phyloP scores from a whole-genome alignment of 352 stramenopile genomes.

The Lagenidium giganteum region DNA sequence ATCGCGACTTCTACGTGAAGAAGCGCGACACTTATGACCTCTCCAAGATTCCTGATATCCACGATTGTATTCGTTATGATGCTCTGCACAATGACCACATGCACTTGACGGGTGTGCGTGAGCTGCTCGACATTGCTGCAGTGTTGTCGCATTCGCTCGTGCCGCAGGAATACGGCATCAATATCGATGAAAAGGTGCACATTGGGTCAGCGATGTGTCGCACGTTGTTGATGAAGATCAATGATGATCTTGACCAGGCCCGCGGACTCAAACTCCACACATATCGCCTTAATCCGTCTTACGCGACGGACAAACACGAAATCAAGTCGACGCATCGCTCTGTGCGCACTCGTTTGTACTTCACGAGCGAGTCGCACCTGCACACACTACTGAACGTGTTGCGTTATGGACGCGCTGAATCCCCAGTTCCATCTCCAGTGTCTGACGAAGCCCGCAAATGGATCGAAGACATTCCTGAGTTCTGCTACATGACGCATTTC shows the following conservation, averaged over 20 bases:
- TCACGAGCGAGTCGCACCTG: conserved; percentile 99
- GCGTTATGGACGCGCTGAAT: conserved; percentile 73
- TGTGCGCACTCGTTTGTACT: conserved; percentile 97
- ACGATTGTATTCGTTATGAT: conserved; percentile 98
- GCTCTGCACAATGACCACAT: conserved; percentile 96
- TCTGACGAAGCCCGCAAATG: conserved; percentile 54
- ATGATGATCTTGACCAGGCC: conserved; percentile 25
- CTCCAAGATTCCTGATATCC: conserved; percentile 96
- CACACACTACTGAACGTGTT: conserved; percentile 99
- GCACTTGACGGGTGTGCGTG: conserved; percentile 78
- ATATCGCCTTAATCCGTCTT: conserved; percentile 85
- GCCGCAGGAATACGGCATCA: conserved; percentile 95
- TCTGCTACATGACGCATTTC: conserved; percentile 99
- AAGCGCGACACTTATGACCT: conserved; percentile 91
- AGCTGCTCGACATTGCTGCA: conserved; percentile 94
- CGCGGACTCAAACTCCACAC: conserved; percentile 76
- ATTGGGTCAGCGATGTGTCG: conserved; percentile 96
- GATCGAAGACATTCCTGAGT: conserved; percentile 88
- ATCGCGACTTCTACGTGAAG: conserved; percentile 92
- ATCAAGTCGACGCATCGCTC: conserved; percentile 92
- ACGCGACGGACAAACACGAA: conserved; percentile 89
- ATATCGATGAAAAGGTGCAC: conserved; percentile 90
- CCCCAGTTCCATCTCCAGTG: conserved; percentile 65
- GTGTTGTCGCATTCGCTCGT: conserved; percentile 96
- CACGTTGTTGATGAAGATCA: conserved; percentile 97